Evolutionary conservation across 148 eudicot species (phyloP).

Genomic region (Rhododendron griersonianum): DNA sequence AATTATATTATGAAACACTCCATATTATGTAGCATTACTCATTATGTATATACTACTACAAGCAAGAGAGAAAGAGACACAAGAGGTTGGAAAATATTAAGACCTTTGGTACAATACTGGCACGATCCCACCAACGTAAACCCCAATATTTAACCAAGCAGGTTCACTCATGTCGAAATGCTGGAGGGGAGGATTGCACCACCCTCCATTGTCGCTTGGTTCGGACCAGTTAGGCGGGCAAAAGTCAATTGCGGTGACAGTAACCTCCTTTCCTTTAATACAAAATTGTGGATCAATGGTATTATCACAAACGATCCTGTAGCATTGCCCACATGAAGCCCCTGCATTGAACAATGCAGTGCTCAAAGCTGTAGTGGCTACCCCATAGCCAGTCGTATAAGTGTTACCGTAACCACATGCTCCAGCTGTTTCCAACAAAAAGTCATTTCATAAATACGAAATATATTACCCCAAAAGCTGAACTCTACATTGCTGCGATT

Average conservation of each 20-base stretch:
- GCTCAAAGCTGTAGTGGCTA: constrained; percentile 77
- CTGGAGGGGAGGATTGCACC: constrained; percentile 90
- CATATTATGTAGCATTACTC: constrained; percentile 69
- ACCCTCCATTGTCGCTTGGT: constrained; percentile 69
- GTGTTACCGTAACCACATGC: constrained; percentile 95
- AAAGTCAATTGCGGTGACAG: constrained; percentile 79
- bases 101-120: constrained; percentile 84
- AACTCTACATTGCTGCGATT: background rate
- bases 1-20: background rate
- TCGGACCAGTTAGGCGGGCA: constrained; percentile 79
- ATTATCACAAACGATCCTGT: constrained; percentile 67
- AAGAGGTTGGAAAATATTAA: background rate
- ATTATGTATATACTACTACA: background rate
- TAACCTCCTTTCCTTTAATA: constrained; percentile 47
- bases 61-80: background rate
- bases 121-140: constrained; percentile 74
- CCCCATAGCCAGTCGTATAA: constrained; percentile 66
- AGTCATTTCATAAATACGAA: background rate
- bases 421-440: constrained; percentile 47
- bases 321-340: constrained; percentile 82
- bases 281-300: constrained; percentile 52
- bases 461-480: background rate
- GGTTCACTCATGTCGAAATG: constrained; percentile 99
- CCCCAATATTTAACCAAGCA: constrained; percentile 91
- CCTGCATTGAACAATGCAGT: constrained; percentile 82